Base-by-base conservation (phyloP, 2,329 filamentous ascomycete genomes). In the Phaeosphaeria sp. region DNA sequence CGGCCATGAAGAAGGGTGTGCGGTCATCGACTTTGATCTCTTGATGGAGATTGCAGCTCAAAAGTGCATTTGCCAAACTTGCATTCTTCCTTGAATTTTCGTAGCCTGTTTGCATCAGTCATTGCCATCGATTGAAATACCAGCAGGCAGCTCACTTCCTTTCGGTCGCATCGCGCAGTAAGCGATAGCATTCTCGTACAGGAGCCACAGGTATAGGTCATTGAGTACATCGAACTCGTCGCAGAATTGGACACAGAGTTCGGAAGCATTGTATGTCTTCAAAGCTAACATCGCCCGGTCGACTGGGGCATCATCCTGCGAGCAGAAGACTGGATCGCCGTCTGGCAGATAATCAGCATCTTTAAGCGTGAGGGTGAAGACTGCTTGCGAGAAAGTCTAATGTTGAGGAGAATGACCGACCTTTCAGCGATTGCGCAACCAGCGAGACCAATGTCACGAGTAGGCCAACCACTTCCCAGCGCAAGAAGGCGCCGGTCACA, bases 401-500 rank as follows among this genome's bases (percentile, higher is more conserved):
- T 13, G 8, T 5, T 27, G 18, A 13, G 11, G 11, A 27, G n/a
- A 11, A 0, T 20, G 2, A 57, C 55, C 47, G 48, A 72, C 72
- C 69, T 60, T 67, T 68, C 5, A 76, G 44, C 17, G 65, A 69
- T 22, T 67, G 62, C 7, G 75, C 75, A 18, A 79, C 64, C 17
- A 80, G 60, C 0, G 75, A 77, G 1, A 79, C 74, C 36, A 78
- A 54, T 1, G 74, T 74, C 3, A 79, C 65, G 1, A 80, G 67
- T 7, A 78, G 70, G 0, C 79, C 80, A 2, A 82, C 72, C 21
- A 80, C 72, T 55, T 82, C 80, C 80, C 80, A 82, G 59, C 79
- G 66, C 6, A 81, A 58, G 46, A 74, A 68, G 8, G 73, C 68
- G 1, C 79, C 80, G 17, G 79, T 79, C 1, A 73, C 74, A 6